A percentile compares a stretch with the other conserved stretches of the same genome.
Conservation (phyloP, 2,329 filamentous ascomycete species). For the Fusarium virguliforme region DNA sequence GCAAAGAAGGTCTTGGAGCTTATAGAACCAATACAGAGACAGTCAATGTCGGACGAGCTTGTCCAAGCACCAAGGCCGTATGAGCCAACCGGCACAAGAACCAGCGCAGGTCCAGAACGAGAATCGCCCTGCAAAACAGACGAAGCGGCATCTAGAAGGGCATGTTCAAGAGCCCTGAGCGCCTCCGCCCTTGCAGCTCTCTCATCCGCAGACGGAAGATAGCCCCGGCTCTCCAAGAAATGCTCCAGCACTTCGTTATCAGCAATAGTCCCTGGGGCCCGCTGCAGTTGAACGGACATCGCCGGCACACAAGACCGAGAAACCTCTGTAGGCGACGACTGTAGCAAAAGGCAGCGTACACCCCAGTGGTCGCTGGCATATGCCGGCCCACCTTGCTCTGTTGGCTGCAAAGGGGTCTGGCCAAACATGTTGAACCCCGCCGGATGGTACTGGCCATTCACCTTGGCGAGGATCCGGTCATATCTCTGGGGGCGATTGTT, state of each 20-base stretch:
- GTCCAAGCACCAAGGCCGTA: slow-evolving; percentile 77
- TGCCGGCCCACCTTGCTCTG: neutral
- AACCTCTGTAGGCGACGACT: slow-evolving; percentile 14
- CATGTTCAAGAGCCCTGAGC: slow-evolving; percentile 62
- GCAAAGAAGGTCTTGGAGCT: slow-evolving; percentile 74
- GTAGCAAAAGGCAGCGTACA: slow-evolving; percentile 62
- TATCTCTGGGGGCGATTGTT: slow-evolving; percentile 76
- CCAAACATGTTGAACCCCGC: slow-evolving; percentile 73
- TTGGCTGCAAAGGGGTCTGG: slow-evolving; percentile 28
- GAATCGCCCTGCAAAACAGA: slow-evolving; percentile 20
- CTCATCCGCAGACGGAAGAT: slow-evolving; percentile 66
- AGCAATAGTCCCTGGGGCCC: slow-evolving; percentile 53
- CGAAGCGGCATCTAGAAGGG: slow-evolving; percentile 57
- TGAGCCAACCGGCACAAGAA: slow-evolving; percentile 76
- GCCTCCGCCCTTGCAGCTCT: slow-evolving; percentile 60
- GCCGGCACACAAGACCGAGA: slow-evolving; percentile 20
- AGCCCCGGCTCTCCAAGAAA: slow-evolving; percentile 57
- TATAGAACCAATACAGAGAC: slow-evolving; percentile 75
- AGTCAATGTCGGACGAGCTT: slow-evolving; percentile 74
- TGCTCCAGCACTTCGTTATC: slow-evolving; percentile 56
- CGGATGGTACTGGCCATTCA: slow-evolving; percentile 55
- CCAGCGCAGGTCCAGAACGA: slow-evolving; percentile 56
- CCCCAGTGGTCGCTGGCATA: slow-evolving; percentile 74
- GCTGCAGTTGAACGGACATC: slow-evolving; percentile 52
- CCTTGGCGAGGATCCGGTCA: slow-evolving; percentile 72